Base-by-base conservation (phyloP, 768 basidiomycete genomes). In the Auricularia sp. region DNA sequence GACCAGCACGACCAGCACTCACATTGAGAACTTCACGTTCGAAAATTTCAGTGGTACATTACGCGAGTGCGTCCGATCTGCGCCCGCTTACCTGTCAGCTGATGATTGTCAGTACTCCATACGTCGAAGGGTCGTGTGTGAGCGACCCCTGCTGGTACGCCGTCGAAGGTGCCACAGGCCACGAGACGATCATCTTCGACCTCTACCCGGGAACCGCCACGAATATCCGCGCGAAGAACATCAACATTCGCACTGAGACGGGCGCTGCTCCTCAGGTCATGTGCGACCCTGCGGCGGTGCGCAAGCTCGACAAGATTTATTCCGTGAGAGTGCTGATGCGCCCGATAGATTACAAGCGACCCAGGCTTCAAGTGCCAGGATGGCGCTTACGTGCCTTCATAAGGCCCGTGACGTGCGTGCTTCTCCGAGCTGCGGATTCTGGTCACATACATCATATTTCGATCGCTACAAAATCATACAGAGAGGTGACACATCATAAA, bases 121-220 rank as follows among this genome's bases (percentile, higher is more conserved):
- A 76, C 67, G 79, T 83, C 44, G 85, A 86, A 72, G 84, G 84
- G 13, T 80, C 81, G 1, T 87, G 85, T 67, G 73, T 87, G 24
- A 76, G 72, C 29, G 82, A 86, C 69, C 85, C 84, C 3, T 86
- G 84, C 74, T 86, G 85, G 84, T 84, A 85, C 70, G 74, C 69
- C 58, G 83, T 86, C 0, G 66, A 76, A 2, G 78, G 79, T 24
- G 83, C 83, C 8, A 85, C 84, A 1, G 83, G 84, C 35, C 83
- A 81, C 67, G 84, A 87, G 72, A 82, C 82, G 29, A 75, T 75
- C 5, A 85, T 87, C 59, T 78, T 85, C 44, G 85, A 86, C 69
- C 71, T 87, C 29, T 83, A 84, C 66, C 80, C 81, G 2, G 75
- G 75, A n/a, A 85, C 84, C 7, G 83, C 82, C 0, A 73, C 72